Evolutionary conservation across 768 basidiomycete species (phyloP), one percentile per base, ranked within the genome.

Genomic region (Dioszegia aurantiaca): DNA sequence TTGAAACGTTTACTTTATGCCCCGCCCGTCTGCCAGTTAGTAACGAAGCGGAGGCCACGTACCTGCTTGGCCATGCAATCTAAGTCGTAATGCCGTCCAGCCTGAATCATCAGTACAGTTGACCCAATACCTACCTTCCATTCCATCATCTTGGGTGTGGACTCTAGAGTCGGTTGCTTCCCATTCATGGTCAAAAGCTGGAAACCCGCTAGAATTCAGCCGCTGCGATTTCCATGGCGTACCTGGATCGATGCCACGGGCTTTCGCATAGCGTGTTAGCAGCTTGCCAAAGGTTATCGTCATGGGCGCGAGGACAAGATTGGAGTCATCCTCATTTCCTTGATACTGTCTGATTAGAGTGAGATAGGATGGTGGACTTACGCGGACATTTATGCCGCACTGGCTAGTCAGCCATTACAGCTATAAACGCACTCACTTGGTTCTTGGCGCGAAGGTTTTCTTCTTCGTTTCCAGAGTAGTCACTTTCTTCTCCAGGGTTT

Each of bases 81-180:
- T 12, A 64, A 14, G n/a, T 24, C 39, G 30, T 64, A 60, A 30
- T 23, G 27, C 36, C 51, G 59, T 3, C 61, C 61, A 24, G 49
- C 28, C 48, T 59, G 33, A n/a, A n/a, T 39, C 33, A 55, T 39
- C 44, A 24, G 44, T 9, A 14, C 16, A 28, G 16, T 4, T 30
- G 9, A 45, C 23, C 4, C 23, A 9, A 4, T 24, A 30, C 31
- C 23, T 23, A 27, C 49, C 23, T 31, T 28, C 46, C 31, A 37
- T 36, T 58, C 63, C 40, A 54, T 8, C 59, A 60, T 64, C 39
- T 64, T 64, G 11, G 63, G 59, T 10, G 63, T 60, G 14, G 16
- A 0, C 21, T 57, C 51, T 12, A 6, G 16, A 9, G 16, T 14
- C 2, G 55, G 2, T 2, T 17, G n/a, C 8, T 41, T 21, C 19